Conservation (phyloP, 2,329 filamentous ascomycete species). For the Neonectria faginata region DNA sequence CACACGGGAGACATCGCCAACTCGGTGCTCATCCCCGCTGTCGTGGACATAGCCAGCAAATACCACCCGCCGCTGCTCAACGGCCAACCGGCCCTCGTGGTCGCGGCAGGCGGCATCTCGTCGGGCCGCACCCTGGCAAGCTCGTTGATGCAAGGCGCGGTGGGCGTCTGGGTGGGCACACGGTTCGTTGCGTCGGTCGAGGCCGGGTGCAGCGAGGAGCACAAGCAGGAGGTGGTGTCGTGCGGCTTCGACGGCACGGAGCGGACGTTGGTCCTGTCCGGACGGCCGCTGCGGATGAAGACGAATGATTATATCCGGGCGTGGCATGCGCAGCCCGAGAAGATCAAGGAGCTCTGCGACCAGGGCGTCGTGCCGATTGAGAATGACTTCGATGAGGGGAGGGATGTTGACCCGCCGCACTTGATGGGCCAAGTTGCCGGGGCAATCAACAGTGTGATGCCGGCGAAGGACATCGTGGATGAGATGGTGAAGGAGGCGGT, state of each 20-base stretch:
- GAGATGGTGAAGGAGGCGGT: slow-evolving; percentile 88
- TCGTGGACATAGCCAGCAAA: slow-evolving; percentile 82
- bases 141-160: slow-evolving; percentile 87
- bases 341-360: slow-evolving; percentile 80
- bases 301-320: slow-evolving; percentile 84
- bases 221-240: slow-evolving; percentile 86
- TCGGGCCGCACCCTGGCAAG: slow-evolving; percentile 85
- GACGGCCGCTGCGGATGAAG: slow-evolving; percentile 82
- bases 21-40: slow-evolving; percentile 86
- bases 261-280: slow-evolving; percentile 84
- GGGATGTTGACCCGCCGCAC: slow-evolving; percentile 86
- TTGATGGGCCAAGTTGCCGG: slow-evolving; percentile 95
- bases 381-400: slow-evolving; percentile 84
- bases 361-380: slow-evolving; percentile 83
- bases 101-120: slow-evolving; percentile 89
- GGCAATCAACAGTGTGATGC: slow-evolving; percentile 79
- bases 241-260: slow-evolving; percentile 84
- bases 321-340: slow-evolving; percentile 82
- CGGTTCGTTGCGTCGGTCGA: slow-evolving; percentile 87
- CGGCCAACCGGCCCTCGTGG: slow-evolving; percentile 79
- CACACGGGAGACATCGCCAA: slow-evolving; percentile 91
- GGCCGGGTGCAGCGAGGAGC: slow-evolving; percentile 81
- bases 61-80: slow-evolving; percentile 78
- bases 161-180: slow-evolving; percentile 94
- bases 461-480: slow-evolving; percentile 84